Evolutionary conservation across 106 monocot species (phyloP).

Genomic region (Apostasia shenzhenica): DNA sequence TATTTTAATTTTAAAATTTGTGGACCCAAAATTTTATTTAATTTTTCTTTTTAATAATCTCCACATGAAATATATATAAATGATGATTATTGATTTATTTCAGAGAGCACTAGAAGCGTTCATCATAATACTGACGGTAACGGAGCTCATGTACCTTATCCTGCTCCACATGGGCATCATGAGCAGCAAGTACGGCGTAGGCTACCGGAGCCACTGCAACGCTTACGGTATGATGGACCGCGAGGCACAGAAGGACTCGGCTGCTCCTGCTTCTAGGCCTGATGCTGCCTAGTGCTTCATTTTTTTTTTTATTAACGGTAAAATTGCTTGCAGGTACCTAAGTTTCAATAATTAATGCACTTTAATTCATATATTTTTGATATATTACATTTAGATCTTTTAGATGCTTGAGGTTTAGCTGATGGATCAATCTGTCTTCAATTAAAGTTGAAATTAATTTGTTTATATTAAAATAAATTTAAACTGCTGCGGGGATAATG

Average conservation of each 20-base stretch:
- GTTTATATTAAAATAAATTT: no score
- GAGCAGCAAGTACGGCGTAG: slow-evolving; percentile 16
- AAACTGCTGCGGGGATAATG: no score
- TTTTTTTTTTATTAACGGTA: not conserved
- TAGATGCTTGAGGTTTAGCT: no score
- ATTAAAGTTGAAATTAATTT: no score
- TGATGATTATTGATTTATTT: not conserved
- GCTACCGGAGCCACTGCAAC: slow-evolving; percentile 10
- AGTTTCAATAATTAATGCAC: no score
- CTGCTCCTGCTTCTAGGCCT: not conserved
- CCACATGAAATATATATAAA: no score
- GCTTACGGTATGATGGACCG: slow-evolving; percentile 5
- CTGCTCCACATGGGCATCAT: slow-evolving; percentile 22
- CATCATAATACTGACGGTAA: slow-evolving; percentile 29
- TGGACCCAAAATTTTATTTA: not conserved
- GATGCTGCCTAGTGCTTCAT: slow-evolving; percentile 3
- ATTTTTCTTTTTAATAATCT: not conserved
- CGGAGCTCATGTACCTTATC: slow-evolving; percentile 23
- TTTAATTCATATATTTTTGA: not conserved
- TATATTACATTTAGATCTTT: no score
- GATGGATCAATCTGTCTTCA: no score
- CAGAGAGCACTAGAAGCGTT: slow-evolving; percentile 34
- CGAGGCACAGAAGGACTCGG: slow-evolving; percentile 1
- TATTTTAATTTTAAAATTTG: no score
- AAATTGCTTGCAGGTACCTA: no score